A percentile compares a stretch with the other conserved stretches of the same genome.
These are phyloP conservation scores for Tillandsia leiboldiana DNA, from an alignment of 176 grass and related monocot genomes.

Conservation along the genomic window DNA sequence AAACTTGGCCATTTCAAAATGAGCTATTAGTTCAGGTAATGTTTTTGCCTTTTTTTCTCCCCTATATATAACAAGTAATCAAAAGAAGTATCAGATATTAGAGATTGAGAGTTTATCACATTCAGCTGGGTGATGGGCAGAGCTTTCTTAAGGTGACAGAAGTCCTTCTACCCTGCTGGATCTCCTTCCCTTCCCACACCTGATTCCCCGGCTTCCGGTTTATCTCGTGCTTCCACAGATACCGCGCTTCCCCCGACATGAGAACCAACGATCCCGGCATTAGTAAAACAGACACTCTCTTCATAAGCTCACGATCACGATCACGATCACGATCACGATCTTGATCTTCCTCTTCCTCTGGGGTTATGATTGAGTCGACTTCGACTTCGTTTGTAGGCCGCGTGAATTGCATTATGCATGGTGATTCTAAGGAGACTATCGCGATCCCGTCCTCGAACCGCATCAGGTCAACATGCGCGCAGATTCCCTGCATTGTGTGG, in stretches of 20 bases:
- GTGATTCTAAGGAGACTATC: conserved; percentile 67
- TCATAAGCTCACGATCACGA: not conserved
- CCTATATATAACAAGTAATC: no score
- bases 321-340: no score
- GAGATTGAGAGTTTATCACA: not conserved
- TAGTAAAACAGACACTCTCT: conserved; percentile 33
- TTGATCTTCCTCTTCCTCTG: conserved; percentile 12
- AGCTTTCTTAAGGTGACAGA: conserved; percentile 62
- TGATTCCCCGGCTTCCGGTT: conserved; percentile 50
- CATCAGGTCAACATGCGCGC: conserved; percentile 84
- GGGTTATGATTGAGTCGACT: not conserved
- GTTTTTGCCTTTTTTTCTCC: no score
- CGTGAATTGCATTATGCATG: conserved; percentile 63
- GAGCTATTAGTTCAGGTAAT: no score
- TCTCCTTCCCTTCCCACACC: conserved; percentile 44
- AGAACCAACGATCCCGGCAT: conserved; percentile 68
- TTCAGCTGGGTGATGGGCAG: conserved; percentile 10
- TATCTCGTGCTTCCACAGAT: conserved; percentile 81
- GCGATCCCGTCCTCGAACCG: conserved; percentile 76
- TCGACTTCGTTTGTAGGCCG: conserved; percentile 2
- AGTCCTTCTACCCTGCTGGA: conserved; percentile 43
- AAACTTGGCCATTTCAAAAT: no score
- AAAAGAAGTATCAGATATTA: no score
- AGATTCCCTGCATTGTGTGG: conserved; percentile 46
- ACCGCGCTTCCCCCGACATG: conserved; percentile 63